Evolutionary conservation across 2,329 filamentous ascomycete species (phyloP).

Genomic region (Lecanicillium sp.): DNA sequence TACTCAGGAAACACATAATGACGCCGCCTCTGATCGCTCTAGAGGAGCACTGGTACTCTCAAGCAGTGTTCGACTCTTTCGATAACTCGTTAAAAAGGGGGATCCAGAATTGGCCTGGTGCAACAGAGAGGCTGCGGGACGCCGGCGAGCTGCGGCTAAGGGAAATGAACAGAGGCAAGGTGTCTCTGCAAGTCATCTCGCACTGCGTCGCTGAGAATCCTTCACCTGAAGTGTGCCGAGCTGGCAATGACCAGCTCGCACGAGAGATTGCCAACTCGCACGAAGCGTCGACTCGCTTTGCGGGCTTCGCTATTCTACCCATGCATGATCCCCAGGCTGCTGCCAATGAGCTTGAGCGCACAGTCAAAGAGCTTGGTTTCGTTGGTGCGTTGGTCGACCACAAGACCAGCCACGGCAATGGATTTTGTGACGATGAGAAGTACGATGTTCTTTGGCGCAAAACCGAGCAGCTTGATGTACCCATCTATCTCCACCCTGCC

Average conservation of each 20-base stretch:
- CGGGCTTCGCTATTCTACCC: slow-evolving; percentile 20
- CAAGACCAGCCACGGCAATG: slow-evolving; percentile 22
- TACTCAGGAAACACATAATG: background rate
- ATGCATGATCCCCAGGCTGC: slow-evolving; percentile 21
- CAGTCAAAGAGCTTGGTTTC: slow-evolving; percentile 21
- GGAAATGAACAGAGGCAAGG: slow-evolving; percentile 17
- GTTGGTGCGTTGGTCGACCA: slow-evolving; percentile 23
- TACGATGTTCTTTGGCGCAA: slow-evolving; percentile 21
- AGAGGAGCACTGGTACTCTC: slow-evolving; percentile 31
- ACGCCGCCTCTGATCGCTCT: slow-evolving; percentile 27
- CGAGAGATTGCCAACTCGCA: slow-evolving; percentile 1
- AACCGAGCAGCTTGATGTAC: slow-evolving; percentile 35
- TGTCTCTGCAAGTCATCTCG: slow-evolving; percentile 13
- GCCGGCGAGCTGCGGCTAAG: slow-evolving; percentile 14
- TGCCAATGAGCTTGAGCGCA: slow-evolving; percentile 21
- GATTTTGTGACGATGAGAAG: slow-evolving; percentile 20
- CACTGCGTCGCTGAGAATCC: slow-evolving; percentile 8
- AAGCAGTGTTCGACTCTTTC: slow-evolving; percentile 10
- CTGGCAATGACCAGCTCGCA: slow-evolving; percentile 16
- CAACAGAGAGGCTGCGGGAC: slow-evolving; percentile 16
- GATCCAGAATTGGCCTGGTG: slow-evolving; percentile 13
- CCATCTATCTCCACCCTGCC: slow-evolving; percentile 43
- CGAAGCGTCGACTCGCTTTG: slow-evolving; percentile 17
- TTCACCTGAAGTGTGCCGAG: slow-evolving; percentile 14
- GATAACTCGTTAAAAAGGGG: slow-evolving; percentile 12